Percentiles rank a stretch among this genome's conserved stretches.
phyloP scores from a whole-genome alignment of 805 yeast species.

The Metschnikowia vanudenii region DNA sequence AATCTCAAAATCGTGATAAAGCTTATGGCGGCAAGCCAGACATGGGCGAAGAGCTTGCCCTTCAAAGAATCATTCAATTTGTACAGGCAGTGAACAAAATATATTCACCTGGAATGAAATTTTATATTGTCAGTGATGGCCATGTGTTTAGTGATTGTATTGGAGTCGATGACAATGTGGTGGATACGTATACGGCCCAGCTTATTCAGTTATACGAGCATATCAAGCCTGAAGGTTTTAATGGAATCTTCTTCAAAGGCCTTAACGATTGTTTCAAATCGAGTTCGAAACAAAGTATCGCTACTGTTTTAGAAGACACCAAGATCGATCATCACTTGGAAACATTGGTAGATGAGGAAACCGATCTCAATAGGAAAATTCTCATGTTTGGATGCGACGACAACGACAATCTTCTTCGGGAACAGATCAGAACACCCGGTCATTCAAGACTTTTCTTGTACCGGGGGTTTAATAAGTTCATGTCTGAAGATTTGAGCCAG shows the following conservation, averaged over 20 bases:
- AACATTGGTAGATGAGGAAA: conserved; percentile 32
- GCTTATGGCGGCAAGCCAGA: conserved; percentile 52
- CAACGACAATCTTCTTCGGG: conserved; percentile 33
- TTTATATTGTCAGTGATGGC: conserved; percentile 61
- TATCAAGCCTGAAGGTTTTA: conserved; percentile 30
- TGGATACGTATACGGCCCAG: conserved; percentile 45
- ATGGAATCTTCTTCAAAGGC: conserved; percentile 32
- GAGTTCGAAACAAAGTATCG: conserved; percentile 15
- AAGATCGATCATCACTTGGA: conserved; percentile 31
- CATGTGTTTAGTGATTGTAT: conserved; percentile 65
- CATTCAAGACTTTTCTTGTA: conserved; percentile 54
- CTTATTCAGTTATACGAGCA: conserved; percentile 43
- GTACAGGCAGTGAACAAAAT: conserved; percentile 29
- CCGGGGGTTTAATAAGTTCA: conserved; percentile 58
- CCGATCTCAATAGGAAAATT: conserved; percentile 38
- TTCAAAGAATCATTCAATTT: conserved; percentile 32
- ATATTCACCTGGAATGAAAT: conserved; percentile 55
- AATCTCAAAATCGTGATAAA: conserved; percentile 55
- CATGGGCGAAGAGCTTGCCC: conserved; percentile 46
- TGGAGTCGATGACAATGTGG: conserved; percentile 57
- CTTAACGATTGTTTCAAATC: conserved; percentile 37
- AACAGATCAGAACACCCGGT: conserved; percentile 34
- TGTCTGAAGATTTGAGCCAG: conserved; percentile 54
- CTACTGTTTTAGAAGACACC: conserved; percentile 20
- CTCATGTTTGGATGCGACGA: conserved; percentile 40